phyloP scores from a whole-genome alignment of 1,284 basidiomycete genomes.

The Thecaphora thlaspeos region DNA sequence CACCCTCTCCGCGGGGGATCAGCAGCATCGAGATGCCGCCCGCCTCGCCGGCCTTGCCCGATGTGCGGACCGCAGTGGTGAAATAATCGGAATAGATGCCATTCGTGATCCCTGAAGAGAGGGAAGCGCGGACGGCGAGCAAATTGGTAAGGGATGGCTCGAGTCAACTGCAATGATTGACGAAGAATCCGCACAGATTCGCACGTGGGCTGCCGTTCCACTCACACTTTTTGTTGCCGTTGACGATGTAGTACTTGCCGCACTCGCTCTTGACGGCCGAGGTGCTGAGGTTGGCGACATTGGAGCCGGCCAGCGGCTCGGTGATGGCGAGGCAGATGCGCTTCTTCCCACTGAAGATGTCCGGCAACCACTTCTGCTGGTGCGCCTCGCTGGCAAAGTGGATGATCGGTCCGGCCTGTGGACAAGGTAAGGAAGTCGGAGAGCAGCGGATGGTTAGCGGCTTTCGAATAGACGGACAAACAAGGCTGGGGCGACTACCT shows the following conservation, averaged over 20 bases:
- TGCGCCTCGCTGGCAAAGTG: conserved; percentile 43
- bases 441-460: background rate
- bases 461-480: too few relatives aligned
- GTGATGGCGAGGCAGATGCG: conserved; percentile 50
- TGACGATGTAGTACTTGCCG: conserved; percentile 58
- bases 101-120: conserved; percentile 46
- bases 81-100: conserved; percentile 54
- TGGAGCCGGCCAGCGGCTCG: conserved; percentile 54
- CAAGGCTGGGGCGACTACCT: background rate
- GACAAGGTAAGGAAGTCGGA: background rate
- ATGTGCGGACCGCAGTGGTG: conserved; percentile 58
- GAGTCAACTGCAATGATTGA: too few relatives aligned
- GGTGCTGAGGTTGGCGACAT: conserved; percentile 56
- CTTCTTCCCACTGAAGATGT: conserved; percentile 40
- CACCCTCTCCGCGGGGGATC: conserved; percentile 44
- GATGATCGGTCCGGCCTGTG: conserved; percentile 30
- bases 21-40: conserved; percentile 57
- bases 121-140: too few relatives aligned
- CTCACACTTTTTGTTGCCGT: conserved; percentile 55
- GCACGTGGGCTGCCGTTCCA: too few relatives aligned
- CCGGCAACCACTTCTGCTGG: conserved; percentile 38
- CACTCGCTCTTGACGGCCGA: conserved; percentile 52
- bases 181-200: too few relatives aligned
- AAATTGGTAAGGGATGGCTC: too few relatives aligned
- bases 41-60: conserved; percentile 57